Evolutionary conservation across 768 basidiomycete species (phyloP).

Genomic region (Mycena capillaripes): DNA sequence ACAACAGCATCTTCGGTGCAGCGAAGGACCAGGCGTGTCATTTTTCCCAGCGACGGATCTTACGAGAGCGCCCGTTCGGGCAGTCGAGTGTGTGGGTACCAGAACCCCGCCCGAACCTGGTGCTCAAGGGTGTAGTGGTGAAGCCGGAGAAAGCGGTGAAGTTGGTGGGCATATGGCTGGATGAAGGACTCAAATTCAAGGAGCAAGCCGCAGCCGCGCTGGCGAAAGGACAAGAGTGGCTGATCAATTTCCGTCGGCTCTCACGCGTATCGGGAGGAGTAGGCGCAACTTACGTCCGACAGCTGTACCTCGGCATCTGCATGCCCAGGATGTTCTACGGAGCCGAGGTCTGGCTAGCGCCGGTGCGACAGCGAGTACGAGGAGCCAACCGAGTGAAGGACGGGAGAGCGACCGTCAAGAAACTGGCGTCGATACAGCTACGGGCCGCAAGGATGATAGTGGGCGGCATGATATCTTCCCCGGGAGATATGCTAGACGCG

Average conservation of each 20-base stretch:
- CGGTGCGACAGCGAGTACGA: neutral
- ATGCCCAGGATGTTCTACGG: neutral
- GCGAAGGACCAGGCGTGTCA: neutral
- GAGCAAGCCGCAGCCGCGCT: neutral
- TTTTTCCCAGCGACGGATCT: neutral
- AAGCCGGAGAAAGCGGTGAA: neutral
- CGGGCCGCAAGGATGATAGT: neutral
- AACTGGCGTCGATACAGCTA: neutral
- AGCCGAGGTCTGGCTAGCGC: neutral
- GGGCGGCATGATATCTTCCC: neutral
- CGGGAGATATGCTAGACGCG: neutral
- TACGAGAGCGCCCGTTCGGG: neutral
- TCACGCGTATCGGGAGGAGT: neutral
- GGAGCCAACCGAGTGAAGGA: neutral
- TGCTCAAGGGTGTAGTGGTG: neutral
- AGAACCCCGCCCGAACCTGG: neutral
- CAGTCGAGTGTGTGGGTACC: neutral
- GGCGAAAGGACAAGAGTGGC: neutral
- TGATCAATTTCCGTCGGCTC: neutral
- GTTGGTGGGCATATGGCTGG: constrained; percentile 2
- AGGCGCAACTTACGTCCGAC: neutral
- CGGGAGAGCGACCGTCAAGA: neutral
- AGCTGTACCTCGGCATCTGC: neutral
- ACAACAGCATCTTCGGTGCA: neutral
- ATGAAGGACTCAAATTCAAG: neutral